phyloP scores from a whole-genome alignment of 768 basidiomycete genomes.

The Boletus rex-veris region DNA sequence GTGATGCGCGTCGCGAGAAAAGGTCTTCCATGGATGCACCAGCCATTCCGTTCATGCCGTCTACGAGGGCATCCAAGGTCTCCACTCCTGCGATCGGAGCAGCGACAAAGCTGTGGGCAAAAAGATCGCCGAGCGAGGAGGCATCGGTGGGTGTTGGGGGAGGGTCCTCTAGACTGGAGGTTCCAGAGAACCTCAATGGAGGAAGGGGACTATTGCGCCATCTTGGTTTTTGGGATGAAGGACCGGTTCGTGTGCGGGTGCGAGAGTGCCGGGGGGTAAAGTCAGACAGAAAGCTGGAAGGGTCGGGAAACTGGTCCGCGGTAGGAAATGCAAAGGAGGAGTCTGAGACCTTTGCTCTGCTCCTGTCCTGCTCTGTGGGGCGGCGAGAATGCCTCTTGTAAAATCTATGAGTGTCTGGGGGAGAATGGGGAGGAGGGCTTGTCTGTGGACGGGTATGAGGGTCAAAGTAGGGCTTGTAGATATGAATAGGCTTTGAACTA shows the following conservation, averaged over 20 bases:
- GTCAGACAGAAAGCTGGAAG: conserved; percentile 24
- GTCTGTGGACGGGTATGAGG: conserved; percentile 31
- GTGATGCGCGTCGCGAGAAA: conserved; percentile 42
- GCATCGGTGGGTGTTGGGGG: conserved; percentile 66
- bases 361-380: conserved; percentile 23
- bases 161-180: conserved; percentile 71
- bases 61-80: conserved; percentile 84
- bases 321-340: conserved; percentile 28
- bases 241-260: conserved; percentile 56
- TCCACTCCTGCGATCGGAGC: conserved; percentile 79
- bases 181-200: conserved; percentile 60
- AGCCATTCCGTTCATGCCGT: conserved; percentile 91
- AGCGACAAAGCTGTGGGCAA: conserved; percentile 57
- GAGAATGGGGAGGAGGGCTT: conserved; percentile 27
- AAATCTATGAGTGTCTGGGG: conserved; percentile 7
- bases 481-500: neutral
- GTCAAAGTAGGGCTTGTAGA: neutral
- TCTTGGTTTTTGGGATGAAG: conserved; percentile 40
- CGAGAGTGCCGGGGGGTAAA: conserved; percentile 42
- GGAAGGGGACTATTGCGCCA: conserved; percentile 49
- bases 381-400: conserved; percentile 26
- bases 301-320: conserved; percentile 23
- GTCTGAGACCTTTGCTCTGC: conserved; percentile 27
- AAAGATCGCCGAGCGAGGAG: conserved; percentile 15
- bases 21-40: conserved; percentile 56